phyloP scores from a whole-genome alignment of 805 yeast species.

The Aciculoconidium aculeatum region DNA sequence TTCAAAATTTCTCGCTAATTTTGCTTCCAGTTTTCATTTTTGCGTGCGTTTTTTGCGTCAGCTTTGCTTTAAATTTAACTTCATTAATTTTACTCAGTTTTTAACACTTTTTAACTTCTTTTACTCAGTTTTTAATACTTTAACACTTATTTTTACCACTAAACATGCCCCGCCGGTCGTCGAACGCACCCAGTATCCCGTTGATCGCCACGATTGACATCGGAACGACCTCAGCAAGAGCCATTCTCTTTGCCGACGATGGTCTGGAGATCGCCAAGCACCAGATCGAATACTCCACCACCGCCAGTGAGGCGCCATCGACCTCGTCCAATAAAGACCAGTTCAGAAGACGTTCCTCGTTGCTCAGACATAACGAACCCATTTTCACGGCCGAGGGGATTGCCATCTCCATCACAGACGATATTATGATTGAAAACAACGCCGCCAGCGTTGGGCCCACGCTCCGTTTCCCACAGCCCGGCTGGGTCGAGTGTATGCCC shows the following conservation, averaged over 20 bases:
- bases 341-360: slow-evolving; percentile 40
- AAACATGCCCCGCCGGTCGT: slow-evolving; percentile 37
- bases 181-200: slow-evolving; percentile 36
- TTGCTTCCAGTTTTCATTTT: too few relatives aligned
- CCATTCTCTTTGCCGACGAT: slow-evolving; percentile 65
- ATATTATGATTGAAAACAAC: slow-evolving; percentile 58
- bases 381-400: slow-evolving; percentile 73
- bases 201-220: slow-evolving; percentile 73
- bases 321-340: slow-evolving; percentile 37
- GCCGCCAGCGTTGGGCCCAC: slow-evolving; percentile 56
- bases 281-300: slow-evolving; percentile 82
- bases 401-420: slow-evolving; percentile 53
- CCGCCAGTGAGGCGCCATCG: slow-evolving; percentile 52
- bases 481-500: slow-evolving; percentile 95
- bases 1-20: too few relatives aligned
- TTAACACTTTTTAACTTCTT: too few relatives aligned
- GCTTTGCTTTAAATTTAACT: too few relatives aligned
- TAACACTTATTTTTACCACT: background rate
- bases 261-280: slow-evolving; percentile 82
- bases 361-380: slow-evolving; percentile 45
- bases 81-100: too few relatives aligned
- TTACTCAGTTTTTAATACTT: background rate
- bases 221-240: slow-evolving; percentile 90
- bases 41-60: too few relatives aligned
- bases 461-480: slow-evolving; percentile 71